Evolutionary conservation across 176 grass and related monocot species (phyloP).

Genomic region (Dendrocalamus sinicus): DNA sequence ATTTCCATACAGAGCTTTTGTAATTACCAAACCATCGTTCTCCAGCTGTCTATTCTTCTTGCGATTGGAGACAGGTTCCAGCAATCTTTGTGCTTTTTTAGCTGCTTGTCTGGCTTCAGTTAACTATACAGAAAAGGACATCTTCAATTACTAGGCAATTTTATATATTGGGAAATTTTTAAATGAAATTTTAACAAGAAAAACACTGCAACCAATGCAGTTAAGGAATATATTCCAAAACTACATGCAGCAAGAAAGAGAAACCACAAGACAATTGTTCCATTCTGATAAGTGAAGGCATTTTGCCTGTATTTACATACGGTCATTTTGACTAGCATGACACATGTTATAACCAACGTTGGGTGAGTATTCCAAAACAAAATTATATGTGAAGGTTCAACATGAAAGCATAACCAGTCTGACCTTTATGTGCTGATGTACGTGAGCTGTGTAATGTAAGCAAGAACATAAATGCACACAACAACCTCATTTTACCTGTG

Average conservation of each 20-base stretch:
- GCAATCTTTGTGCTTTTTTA: slow-evolving; percentile 75
- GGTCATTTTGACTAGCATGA: slow-evolving; percentile 6
- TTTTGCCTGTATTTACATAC: slow-evolving; percentile 9
- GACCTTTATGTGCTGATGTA: background rate
- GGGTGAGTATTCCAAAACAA: slow-evolving; percentile 31
- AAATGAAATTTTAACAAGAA: slow-evolving; percentile 15
- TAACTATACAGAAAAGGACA: slow-evolving; percentile 58
- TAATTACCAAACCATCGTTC: slow-evolving; percentile 80
- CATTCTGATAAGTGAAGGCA: background rate
- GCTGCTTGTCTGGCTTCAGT: slow-evolving; percentile 80
- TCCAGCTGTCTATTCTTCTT: slow-evolving; percentile 88
- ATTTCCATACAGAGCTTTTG: slow-evolving; percentile 80
- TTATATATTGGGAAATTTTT: background rate
- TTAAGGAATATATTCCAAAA: slow-evolving; percentile 9
- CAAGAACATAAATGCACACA: slow-evolving; percentile 38
- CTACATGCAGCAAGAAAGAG: background rate
- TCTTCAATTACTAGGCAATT: slow-evolving; percentile 25
- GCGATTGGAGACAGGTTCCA: slow-evolving; percentile 85
- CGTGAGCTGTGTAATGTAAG: slow-evolving; percentile 26
- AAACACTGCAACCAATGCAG: slow-evolving; percentile 18
- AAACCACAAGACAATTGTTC: slow-evolving; percentile 15
- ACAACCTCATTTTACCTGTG: slow-evolving; percentile 62
- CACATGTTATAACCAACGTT: slow-evolving; percentile 21
- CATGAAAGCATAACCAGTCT: slow-evolving; percentile 16
- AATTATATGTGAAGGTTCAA: slow-evolving; percentile 33